Base-by-base conservation (phyloP, 352 stramenopile species). In the Phytopythium kandeliae region DNA sequence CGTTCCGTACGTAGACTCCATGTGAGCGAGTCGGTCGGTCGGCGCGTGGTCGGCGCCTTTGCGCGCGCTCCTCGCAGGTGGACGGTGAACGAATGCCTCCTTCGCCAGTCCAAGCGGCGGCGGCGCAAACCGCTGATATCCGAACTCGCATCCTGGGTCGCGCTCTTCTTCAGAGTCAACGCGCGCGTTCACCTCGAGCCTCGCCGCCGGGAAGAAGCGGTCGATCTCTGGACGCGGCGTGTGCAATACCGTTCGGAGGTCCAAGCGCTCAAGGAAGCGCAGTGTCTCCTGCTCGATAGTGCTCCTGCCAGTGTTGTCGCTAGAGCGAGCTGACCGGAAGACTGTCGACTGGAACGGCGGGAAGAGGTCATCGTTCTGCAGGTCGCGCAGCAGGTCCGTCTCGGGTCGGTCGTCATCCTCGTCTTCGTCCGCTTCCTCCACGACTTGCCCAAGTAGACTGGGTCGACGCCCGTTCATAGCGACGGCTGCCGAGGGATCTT, bases 1-100 rank as follows among this genome's bases (percentile, higher is more conserved):
- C 2, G 76, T 89, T 16, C 80, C 80, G 48, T 92, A 92, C 13
- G 63, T 76, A 26, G 63, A 67, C 50, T 81, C 76, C 64, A 92
- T 81, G 49, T 86, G 57, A 0, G 71, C 71, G 1, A 89, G 49
- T 2, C 78, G 72, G 9, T 62, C 54, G 1, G 55, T 48, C 3
- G 60, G 35, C 21, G 21, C 10, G 40, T 21, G 28, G 24, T 49
- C 11, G 37, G 2, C 28, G 5, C 11, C 30, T n/a, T 60, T 60
- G 55, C 4, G 37, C 4, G n/a, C 15, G 17, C 25, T 56, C 41
- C 22, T 54, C 45, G 24, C 43, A 16, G 15, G 33, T 10, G 47
- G 34, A 25, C 47, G 47, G 24, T 43, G 47, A 12, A 22, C 33
- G 4, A 9, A 24, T 8, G 34, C 11, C 13, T 63, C 55, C 24